phyloP scores from a whole-genome alignment of 768 basidiomycete species.

The Coprinopsis strossmayeri region DNA sequence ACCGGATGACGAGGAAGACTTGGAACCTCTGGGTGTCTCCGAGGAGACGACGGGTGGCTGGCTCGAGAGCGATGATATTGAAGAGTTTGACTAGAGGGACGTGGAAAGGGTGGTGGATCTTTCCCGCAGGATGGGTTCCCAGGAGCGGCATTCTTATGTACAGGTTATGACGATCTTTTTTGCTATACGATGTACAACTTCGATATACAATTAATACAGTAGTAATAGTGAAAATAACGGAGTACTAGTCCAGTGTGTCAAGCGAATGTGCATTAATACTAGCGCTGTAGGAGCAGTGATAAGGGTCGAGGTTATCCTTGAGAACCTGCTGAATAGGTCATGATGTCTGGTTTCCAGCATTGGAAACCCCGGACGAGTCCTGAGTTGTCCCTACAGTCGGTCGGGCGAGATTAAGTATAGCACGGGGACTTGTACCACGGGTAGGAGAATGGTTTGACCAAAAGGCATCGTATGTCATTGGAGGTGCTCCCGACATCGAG shows the following conservation, averaged over 20 bases:
- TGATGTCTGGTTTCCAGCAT: too few relatives aligned
- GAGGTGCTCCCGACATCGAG: neutral
- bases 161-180: too few relatives aligned
- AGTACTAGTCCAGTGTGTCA: too few relatives aligned
- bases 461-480: conserved; percentile 9
- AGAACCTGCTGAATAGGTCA: too few relatives aligned
- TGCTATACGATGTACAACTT: too few relatives aligned
- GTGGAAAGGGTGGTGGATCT: neutral
- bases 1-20: conserved; percentile 17
- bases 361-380: too few relatives aligned
- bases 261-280: too few relatives aligned
- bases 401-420: neutral
- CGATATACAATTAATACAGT: neutral
- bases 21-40: neutral
- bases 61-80: conserved; percentile 56
- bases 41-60: conserved; percentile 36
- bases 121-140: neutral
- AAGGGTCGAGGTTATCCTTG: too few relatives aligned
- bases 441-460: conserved; percentile 7
- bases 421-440: neutral
- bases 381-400: neutral
- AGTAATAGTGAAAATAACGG: too few relatives aligned
- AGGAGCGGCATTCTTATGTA: too few relatives aligned
- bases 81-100: conserved; percentile 33
- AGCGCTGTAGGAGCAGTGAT: too few relatives aligned